Conservation (phyloP, 352 stramenopile genomes). For the Phytophthora pseudosyringae region DNA sequence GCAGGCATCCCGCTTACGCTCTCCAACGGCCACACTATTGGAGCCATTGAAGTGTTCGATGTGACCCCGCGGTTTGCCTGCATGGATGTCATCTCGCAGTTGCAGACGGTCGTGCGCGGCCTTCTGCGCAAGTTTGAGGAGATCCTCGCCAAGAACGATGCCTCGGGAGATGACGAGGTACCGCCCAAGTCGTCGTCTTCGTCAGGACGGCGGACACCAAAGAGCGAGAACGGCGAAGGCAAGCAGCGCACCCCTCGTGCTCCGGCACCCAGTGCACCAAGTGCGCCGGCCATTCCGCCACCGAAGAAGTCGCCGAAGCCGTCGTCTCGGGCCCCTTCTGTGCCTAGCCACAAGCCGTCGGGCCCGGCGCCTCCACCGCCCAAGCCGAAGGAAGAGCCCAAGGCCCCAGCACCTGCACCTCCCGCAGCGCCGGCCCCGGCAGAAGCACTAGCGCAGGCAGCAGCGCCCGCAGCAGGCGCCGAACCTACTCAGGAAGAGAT, state of each 20-base stretch:
- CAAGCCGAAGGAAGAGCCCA: slow-evolving; percentile 27
- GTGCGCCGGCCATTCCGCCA: slow-evolving; percentile 39
- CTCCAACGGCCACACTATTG: slow-evolving; percentile 80
- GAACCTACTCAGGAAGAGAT: slow-evolving; percentile 65
- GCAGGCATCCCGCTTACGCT: slow-evolving; percentile 86
- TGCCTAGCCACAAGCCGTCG: slow-evolving; percentile 30
- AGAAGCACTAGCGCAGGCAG: slow-evolving; percentile 14
- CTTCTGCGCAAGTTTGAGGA: slow-evolving; percentile 84
- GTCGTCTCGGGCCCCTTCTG: slow-evolving; percentile 11
- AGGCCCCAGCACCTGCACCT: slow-evolving; percentile 13
- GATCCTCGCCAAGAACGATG: slow-evolving; percentile 67
- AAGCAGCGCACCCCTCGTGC: slow-evolving; percentile 35
- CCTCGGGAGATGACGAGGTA: slow-evolving; percentile 48
- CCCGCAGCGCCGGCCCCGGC: slow-evolving; percentile 15
- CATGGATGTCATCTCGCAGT: slow-evolving; percentile 74
- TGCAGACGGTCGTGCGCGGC: slow-evolving; percentile 78
- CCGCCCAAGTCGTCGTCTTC: slow-evolving; percentile 61
- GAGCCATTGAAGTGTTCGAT: slow-evolving; percentile 84
- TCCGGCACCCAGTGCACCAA: slow-evolving; percentile 38
- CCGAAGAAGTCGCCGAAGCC: slow-evolving; percentile 44
- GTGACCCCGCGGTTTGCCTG: slow-evolving; percentile 61
- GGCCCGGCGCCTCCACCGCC: slow-evolving; percentile 25
- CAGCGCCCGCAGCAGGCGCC: slow-evolving; percentile 13
- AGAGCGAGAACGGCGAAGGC: slow-evolving; percentile 25
- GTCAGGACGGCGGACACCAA: slow-evolving; percentile 51